Conservation (phyloP, 345 rosid genomes). For the Camelina laxa region DNA sequence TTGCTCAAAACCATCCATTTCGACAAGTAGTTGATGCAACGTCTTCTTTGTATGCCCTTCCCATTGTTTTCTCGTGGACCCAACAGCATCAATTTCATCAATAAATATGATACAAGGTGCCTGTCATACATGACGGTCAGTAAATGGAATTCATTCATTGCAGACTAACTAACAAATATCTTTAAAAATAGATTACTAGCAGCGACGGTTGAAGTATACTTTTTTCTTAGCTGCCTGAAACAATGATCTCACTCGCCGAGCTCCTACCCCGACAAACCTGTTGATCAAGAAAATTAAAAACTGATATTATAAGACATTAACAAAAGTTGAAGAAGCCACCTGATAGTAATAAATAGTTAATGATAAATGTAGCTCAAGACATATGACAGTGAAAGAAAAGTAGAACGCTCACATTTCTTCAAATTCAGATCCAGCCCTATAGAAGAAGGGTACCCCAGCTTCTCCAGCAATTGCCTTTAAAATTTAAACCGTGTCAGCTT, state of each 20-base stretch:
- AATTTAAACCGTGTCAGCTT: constrained; percentile 32
- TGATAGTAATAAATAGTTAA: constrained; percentile 7
- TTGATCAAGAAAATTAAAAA: constrained; percentile 28
- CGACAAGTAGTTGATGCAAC: constrained; percentile 96
- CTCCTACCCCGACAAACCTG: constrained; percentile 99
- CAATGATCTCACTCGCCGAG: constrained; percentile 92
- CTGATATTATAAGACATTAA: constrained; percentile 3
- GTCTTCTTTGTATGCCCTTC: constrained; percentile 99
- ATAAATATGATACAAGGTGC: constrained; percentile 98
- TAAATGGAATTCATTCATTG: constrained; percentile 7
- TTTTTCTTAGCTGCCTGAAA: constrained; percentile 98
- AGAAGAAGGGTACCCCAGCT: constrained; percentile 99
- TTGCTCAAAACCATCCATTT: constrained; percentile 99
- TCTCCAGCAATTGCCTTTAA: constrained; percentile 99
- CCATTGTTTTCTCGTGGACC: constrained; percentile 97
- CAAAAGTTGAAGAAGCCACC: background rate
- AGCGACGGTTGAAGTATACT: constrained; percentile 49
- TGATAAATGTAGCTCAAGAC: constrained; percentile 9
- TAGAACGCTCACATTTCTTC: constrained; percentile 89
- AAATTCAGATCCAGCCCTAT: constrained; percentile 99
- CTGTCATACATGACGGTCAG: constrained; percentile 48
- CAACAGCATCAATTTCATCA: constrained; percentile 99
- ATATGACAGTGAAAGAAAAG: background rate
- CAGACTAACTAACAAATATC: constrained; percentile 6
- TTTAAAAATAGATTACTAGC: background rate